Conservation (phyloP, 148 eudicot species). For the Rhododendron henanense region DNA sequence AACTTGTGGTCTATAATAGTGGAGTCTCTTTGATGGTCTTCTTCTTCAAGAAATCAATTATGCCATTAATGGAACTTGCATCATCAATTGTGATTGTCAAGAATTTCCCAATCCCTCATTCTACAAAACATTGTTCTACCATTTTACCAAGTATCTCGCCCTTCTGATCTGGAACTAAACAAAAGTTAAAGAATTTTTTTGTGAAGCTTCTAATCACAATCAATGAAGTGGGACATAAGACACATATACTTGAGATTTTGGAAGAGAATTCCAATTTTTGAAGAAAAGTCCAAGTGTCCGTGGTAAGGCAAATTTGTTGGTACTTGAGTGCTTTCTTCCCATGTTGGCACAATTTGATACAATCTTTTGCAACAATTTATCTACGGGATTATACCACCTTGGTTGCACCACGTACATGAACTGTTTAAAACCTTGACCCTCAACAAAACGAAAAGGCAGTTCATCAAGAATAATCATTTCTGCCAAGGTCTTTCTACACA, state of each 20-base stretch:
- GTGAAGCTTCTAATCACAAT: constrained; percentile 8
- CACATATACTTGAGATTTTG: too few relatives aligned
- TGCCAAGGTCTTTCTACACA: background rate
- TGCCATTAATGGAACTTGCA: constrained; percentile 17
- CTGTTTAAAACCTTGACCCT: background rate
- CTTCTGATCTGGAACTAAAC: constrained; percentile 2
- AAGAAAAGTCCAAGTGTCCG: constrained; percentile 3
- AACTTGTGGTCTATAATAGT: too few relatives aligned
- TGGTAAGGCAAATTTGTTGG: constrained; percentile 1
- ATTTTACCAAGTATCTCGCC: background rate
- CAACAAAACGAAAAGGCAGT: background rate
- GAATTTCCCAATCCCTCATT: constrained; percentile 7
- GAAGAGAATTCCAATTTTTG: too few relatives aligned
- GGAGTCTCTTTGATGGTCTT: background rate
- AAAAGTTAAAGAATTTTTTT: constrained; percentile 11
- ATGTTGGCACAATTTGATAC: background rate
- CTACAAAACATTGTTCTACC: background rate
- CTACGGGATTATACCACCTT: background rate
- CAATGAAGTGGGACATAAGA: background rate
- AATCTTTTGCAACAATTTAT: background rate
- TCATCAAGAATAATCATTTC: background rate
- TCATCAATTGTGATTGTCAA: constrained; percentile 7
- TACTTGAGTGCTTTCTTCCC: background rate
- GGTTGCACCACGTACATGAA: background rate
- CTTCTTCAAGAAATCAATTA: background rate